Evolutionary conservation across 805 yeast genomes (phyloP), one percentile per base, ranked within the genome.

Genomic region (Wickerhamomyces sydowiorum): DNA sequence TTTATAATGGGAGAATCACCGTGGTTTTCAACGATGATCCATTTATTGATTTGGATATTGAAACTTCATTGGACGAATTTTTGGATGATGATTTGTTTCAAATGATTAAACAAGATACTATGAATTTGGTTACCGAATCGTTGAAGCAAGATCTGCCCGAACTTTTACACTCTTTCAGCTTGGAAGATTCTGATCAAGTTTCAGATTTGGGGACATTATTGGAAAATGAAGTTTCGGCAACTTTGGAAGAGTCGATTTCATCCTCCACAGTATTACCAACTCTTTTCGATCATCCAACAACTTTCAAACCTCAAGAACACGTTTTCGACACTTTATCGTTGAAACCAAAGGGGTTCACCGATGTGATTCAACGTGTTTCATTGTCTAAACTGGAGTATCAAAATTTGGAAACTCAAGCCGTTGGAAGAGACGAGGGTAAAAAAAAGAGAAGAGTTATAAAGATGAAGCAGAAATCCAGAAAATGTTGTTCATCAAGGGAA

Each of bases 1-100:
- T 57, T 1, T 51, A 38, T 37, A 44, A 44, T 8, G 44, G 44
- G 9, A 48, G 44, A 14, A 33, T 57, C 32, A 52, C 54, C 3
- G 45, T 56, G 19, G 56, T 57, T 14, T 57, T 57, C 36, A 51
- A 50, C 32, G 54, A 53, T 15, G 59, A 53, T 7, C 59, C 60
- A 1, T 24, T 41, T 13, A 38, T 57, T 6, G 54, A 53, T n/a
- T 39, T 57, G 33, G 42, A 52, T 17, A 38, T 57, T 27, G 38
- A 46, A 35, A 57, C 58, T 5, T 46, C 59, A 0, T 49, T 57
- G 14, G 61, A 57, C 43, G 58, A 55, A 35, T 38, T 57, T 8
- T 21, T 56, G 35, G 60, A 57, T 39, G 54, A 55, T 5, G 57
- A 53, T 1, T 28, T 50, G 9, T 48, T 54, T 15, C 43, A 44